A percentile compares a stretch with the other conserved stretches of the same genome.
phyloP scores from a whole-genome alignment of 148 eudicot genomes.

The Spergularia marina region DNA sequence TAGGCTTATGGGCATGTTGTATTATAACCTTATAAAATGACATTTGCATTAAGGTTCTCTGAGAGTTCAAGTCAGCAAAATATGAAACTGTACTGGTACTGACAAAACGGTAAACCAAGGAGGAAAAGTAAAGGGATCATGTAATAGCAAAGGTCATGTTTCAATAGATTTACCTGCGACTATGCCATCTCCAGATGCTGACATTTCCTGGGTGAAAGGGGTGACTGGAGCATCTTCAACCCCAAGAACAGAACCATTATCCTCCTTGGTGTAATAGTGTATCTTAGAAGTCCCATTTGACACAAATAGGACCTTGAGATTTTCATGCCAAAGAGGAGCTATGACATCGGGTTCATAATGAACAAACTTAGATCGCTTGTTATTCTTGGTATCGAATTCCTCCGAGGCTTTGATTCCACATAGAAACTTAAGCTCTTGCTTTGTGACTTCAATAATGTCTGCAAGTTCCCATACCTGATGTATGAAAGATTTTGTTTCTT shows the following conservation, averaged over 20 bases:
- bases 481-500: slow-evolving; percentile 59
- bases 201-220: slow-evolving; percentile 83
- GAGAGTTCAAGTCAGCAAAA: neutral
- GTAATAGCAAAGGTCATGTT: slow-evolving; percentile 1
- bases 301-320: slow-evolving; percentile 84
- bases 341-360: slow-evolving; percentile 65
- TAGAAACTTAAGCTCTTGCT: slow-evolving; percentile 93
- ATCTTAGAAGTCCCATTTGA: slow-evolving; percentile 92
- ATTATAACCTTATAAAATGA: neutral
- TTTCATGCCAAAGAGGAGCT: slow-evolving; percentile 78
- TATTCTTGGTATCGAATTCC: slow-evolving; percentile 66
- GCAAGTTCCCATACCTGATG: slow-evolving; percentile 62
- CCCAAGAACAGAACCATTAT: slow-evolving; percentile 65
- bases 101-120: neutral
- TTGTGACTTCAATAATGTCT: slow-evolving; percentile 81
- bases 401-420: slow-evolving; percentile 78
- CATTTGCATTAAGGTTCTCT: too few species aligned
- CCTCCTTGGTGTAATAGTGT: slow-evolving; percentile 82
- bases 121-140: slow-evolving; percentile 4
- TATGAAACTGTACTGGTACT: neutral
- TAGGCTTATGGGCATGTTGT: neutral
- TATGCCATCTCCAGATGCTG: slow-evolving; percentile 91
- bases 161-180: slow-evolving; percentile 70
- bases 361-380: slow-evolving; percentile 55
- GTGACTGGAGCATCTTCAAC: slow-evolving; percentile 95